Percentiles rank a stretch among this genome's conserved stretches.
Conservation (phyloP, 2,329 filamentous ascomycete species). For the Periconia macrospinosa region DNA sequence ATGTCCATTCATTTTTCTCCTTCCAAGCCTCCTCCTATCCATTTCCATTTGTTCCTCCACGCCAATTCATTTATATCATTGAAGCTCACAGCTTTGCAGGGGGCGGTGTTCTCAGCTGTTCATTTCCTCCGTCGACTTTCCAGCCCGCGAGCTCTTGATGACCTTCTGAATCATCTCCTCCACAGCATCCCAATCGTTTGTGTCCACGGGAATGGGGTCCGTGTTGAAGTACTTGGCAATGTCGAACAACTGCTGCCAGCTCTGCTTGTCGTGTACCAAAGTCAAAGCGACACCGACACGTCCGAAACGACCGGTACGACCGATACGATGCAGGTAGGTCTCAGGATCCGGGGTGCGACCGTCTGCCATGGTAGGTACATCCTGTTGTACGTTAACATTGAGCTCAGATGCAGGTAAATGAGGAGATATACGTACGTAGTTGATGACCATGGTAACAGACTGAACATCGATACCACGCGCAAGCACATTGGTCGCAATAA, state of each 20-base stretch:
- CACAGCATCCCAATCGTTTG: constrained; percentile 86
- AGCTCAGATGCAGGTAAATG: not conserved
- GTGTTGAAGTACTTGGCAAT: constrained; percentile 82
- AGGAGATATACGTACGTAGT: constrained; percentile 64
- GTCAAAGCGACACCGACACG: constrained; percentile 95
- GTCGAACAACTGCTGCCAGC: constrained; percentile 75
- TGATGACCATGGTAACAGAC: constrained; percentile 96
- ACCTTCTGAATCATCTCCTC: constrained; percentile 78
- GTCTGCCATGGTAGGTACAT: constrained; percentile 59
- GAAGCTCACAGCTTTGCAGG: not conserved
- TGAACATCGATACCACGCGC: constrained; percentile 93
- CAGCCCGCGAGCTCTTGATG: constrained; percentile 45
- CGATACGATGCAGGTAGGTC: constrained; percentile 97
- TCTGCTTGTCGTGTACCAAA: constrained; percentile 85
- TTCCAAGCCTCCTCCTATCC: not conserved
- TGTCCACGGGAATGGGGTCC: constrained; percentile 77
- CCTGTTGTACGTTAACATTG: constrained; percentile 32
- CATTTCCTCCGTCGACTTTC: constrained; percentile 46
- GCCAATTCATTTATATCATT: not conserved
- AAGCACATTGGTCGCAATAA: constrained; percentile 96
- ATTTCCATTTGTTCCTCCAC: not conserved
- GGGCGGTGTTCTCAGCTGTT: constrained; percentile 18
- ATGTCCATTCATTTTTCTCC: not conserved
- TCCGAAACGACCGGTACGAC: constrained; percentile 93
- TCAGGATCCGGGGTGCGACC: constrained; percentile 76